phyloP scores from a whole-genome alignment of 306 rosid genomes.

The Lablab purpureus region DNA sequence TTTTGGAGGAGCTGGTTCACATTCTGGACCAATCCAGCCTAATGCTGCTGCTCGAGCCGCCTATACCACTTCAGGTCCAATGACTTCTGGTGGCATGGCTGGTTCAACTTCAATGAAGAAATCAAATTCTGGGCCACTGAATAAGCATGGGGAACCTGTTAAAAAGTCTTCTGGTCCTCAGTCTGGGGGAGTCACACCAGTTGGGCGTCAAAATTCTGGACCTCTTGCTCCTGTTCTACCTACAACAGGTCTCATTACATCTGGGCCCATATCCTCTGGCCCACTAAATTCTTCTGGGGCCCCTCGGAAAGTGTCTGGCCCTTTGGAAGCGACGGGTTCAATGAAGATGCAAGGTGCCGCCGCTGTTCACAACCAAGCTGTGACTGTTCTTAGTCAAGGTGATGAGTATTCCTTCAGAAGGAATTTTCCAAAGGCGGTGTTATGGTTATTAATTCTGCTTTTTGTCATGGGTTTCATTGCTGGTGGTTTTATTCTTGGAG shows the following conservation, averaged over 20 bases:
- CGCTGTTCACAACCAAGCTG: conserved; percentile 77
- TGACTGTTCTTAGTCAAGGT: conserved; percentile 80
- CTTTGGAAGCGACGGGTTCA: conserved; percentile 80
- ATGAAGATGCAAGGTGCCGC: conserved; percentile 77
- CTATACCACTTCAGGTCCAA: conserved; percentile 88
- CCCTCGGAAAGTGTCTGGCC: conserved; percentile 91
- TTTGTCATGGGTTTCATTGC: conserved; percentile 99
- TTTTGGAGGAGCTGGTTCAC: conserved; percentile 91
- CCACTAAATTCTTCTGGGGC: conserved; percentile 92
- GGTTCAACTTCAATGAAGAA: conserved; percentile 77
- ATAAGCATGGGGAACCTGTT: conserved; percentile 94
- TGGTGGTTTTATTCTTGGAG: conserved; percentile 98
- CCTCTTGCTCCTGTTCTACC: conserved; percentile 92
- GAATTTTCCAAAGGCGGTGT: conserved; percentile 83
- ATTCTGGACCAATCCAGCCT: conserved; percentile 90
- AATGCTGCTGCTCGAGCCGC: conserved; percentile 70
- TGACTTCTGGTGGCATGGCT: conserved; percentile 65
- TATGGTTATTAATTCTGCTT: conserved; percentile 90
- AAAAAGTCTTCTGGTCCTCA: conserved; percentile 97
- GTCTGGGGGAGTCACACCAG: conserved; percentile 94
- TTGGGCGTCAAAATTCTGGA: conserved; percentile 85
- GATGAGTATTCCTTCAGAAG: conserved; percentile 83
- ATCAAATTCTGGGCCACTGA: conserved; percentile 94
- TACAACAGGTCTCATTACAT: conserved; percentile 92
- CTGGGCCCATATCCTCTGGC: conserved; percentile 94